Evolutionary conservation across 257 asterid genomes (phyloP).

Genomic region (Perilla frutescens): DNA sequence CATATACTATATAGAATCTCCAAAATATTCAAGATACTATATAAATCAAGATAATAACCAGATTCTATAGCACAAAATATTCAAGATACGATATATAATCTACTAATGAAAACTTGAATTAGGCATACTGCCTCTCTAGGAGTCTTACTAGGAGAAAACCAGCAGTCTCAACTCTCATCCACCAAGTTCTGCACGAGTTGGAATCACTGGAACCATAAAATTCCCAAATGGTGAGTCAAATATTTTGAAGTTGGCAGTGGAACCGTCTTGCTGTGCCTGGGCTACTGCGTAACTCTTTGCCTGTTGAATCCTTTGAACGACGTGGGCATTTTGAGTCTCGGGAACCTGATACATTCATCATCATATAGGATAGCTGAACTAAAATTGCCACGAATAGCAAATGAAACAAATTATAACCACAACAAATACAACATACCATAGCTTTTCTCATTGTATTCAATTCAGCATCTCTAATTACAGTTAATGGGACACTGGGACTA

Average conservation of each 20-base stretch:
- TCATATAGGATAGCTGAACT: not conserved
- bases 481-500: conserved; percentile 32
- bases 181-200: conserved; percentile 69
- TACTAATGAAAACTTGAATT: conserved; percentile 4
- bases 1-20: not conserved
- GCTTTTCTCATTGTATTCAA: conserved; percentile 28
- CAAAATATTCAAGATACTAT: not conserved
- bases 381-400: not conserved
- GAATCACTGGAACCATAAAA: conserved; percentile 79
- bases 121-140: not conserved
- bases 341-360: conserved; percentile 41
- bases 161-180: conserved; percentile 33
- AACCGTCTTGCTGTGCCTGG: conserved; percentile 69
- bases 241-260: conserved; percentile 62
- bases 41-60: not conserved
- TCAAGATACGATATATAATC: not conserved
- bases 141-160: conserved; percentile 16
- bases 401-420: not conserved
- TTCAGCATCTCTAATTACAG: conserved; percentile 39
- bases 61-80: not conserved
- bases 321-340: conserved; percentile 38
- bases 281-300: conserved; percentile 66
- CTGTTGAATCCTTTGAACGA: conserved; percentile 46
- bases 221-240: conserved; percentile 77
- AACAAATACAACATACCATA: conserved; percentile 39